Percentiles rank a stretch among this genome's conserved stretches.
Evolutionary conservation across 2,329 filamentous ascomycete genomes (phyloP).

Genomic region (Pezicula rhizophila): DNA sequence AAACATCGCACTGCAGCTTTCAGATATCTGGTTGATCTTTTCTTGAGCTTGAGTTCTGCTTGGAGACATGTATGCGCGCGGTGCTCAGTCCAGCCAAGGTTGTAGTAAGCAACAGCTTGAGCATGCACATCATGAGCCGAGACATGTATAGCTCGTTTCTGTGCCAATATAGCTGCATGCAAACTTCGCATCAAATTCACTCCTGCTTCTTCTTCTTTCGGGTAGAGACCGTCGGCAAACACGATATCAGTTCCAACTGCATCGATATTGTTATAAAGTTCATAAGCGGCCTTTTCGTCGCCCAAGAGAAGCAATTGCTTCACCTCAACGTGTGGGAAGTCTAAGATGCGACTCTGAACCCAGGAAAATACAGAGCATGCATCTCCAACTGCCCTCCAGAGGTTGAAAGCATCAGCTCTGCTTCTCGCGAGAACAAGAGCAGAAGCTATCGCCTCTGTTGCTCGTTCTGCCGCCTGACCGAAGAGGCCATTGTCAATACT

Average conservation of each 20-base stretch:
- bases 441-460: conserved; percentile 61
- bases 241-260: conserved; percentile 41
- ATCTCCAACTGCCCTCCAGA: conserved; percentile 91
- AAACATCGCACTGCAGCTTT: conserved; percentile 84
- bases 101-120: conserved; percentile 94
- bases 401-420: conserved; percentile 73
- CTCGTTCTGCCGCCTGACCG: conserved; percentile 71
- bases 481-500: conserved; percentile 79
- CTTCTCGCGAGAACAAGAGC: conserved; percentile 55
- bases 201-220: conserved; percentile 25
- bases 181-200: conserved; percentile 52
- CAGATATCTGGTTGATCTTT: conserved; percentile 61
- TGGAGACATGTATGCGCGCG: conserved; percentile 67
- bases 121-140: conserved; percentile 73
- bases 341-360: conserved; percentile 59
- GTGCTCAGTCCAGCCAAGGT: conserved; percentile 90
- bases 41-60: conserved; percentile 36
- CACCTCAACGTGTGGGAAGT: conserved; percentile 57
- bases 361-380: conserved; percentile 79
- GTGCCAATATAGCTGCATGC: conserved; percentile 71
- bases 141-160: conserved; percentile 77
- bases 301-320: conserved; percentile 50
- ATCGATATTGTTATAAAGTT: conserved; percentile 64
- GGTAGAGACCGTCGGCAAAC: conserved; percentile 26
- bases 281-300: conserved; percentile 47